Evolutionary conservation across 768 basidiomycete species (phyloP), one percentile per base, ranked within the genome.

Genomic region (Cystofilobasidium bisporidii): DNA sequence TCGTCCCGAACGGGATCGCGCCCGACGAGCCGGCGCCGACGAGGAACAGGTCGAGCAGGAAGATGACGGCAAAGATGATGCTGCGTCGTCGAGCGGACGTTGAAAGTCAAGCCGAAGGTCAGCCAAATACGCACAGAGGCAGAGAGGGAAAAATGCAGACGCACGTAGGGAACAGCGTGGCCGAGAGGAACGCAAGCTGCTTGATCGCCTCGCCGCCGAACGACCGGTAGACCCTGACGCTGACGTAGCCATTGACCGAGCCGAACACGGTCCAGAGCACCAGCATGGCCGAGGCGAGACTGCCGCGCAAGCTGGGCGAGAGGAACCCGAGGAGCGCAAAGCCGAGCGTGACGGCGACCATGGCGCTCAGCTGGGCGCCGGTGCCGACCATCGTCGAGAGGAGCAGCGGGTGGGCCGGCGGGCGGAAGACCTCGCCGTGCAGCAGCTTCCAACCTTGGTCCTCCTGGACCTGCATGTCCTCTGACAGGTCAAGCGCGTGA

Each of bases 361-460:
- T 96, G 15, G 87, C 83, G 70, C 84, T 85, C 9, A 93, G 78
- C 74, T 96, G 92, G 33, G 85, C 80, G 11, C 91, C 91, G 73
- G 91, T 97, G 15, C 94, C 94, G n/a, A 88, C 85, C 78, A 92
- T 82, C 43, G 91, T 83, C 3, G 91, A 86, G 11, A 98, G 79
- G 11, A 87, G 71, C 81, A 92, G 84, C 0, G 91, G 85, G 63
- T 86, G 82, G 55, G 79, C 78, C 0, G 94, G 94, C 0, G 86
- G 80, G 26, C 94, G 84, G 81, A 97, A 98, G 22, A 98, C 89
- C 77, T 98, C 94, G 26, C 91, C 92, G 72, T 96, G 91, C 28
- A 98, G 86, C 22, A 98, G 83, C 75, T 98, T 98, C 94, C 94
- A 98, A 1, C 94, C 94, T 83, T 87, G 94, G 72, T 98, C 94